Evolutionary conservation across 2,329 filamentous ascomycete genomes (phyloP).

Genomic region (Claviceps quebecensis): DNA sequence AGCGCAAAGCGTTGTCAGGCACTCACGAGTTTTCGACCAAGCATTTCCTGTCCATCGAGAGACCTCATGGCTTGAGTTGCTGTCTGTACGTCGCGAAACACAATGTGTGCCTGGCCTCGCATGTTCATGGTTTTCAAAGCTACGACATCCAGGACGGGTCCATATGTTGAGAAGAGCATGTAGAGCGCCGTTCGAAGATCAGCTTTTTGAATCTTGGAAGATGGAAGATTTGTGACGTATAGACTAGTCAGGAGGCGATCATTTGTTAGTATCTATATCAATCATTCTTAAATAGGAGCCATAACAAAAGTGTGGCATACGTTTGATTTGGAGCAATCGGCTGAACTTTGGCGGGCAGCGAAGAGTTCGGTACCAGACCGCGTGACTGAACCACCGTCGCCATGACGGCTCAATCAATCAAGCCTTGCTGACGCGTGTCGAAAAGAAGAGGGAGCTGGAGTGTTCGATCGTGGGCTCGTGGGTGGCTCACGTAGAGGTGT

Average conservation of each 20-base stretch:
- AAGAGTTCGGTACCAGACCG: slow-evolving; percentile 25
- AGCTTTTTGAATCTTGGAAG: slow-evolving; percentile 77
- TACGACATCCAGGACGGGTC: slow-evolving; percentile 81
- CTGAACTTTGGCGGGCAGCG: slow-evolving; percentile 35
- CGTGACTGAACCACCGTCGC: slow-evolving; percentile 25
- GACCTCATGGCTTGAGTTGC: slow-evolving; percentile 88
- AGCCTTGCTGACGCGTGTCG: background rate
- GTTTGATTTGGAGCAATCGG: slow-evolving; percentile 59
- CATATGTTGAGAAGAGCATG: slow-evolving; percentile 87
- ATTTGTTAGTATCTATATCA: background rate
- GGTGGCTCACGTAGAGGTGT: background rate
- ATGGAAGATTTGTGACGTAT: slow-evolving; percentile 75
- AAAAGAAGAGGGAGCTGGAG: background rate
- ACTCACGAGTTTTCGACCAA: slow-evolving; percentile 72
- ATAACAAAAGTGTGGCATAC: slow-evolving; percentile 29
- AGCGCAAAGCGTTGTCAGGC: background rate
- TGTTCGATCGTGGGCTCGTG: background rate
- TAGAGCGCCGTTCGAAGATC: slow-evolving; percentile 82
- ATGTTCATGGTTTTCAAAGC: slow-evolving; percentile 81
- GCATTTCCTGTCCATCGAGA: slow-evolving; percentile 72
- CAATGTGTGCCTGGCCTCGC: slow-evolving; percentile 89
- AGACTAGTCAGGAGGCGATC: slow-evolving; percentile 38
- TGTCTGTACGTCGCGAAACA: slow-evolving; percentile 79
- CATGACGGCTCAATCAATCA: slow-evolving; percentile 14
- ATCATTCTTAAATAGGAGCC: background rate